Evolutionary conservation across 1,139 yeast species (phyloP).

Genomic region (Williopsis jadinii): DNA sequence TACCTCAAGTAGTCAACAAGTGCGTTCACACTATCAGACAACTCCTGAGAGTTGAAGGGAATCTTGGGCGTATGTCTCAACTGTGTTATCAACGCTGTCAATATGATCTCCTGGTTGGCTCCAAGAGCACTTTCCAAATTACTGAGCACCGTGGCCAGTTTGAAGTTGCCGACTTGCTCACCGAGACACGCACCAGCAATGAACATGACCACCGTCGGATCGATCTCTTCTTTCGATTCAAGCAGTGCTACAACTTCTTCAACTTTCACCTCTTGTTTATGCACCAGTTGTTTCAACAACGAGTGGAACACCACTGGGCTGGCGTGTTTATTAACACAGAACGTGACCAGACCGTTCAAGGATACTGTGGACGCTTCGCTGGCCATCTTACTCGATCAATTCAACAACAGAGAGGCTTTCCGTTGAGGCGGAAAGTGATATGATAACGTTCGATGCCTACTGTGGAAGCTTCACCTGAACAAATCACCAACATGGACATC

Average conservation of each 20-base stretch:
- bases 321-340: conserved; percentile 12
- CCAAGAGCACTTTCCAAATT: conserved; percentile 6
- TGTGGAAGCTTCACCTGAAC: too few species aligned
- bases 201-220: conserved; percentile 17
- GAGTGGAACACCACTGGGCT: conserved; percentile 13
- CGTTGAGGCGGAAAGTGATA: too few species aligned
- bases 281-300: conserved; percentile 17
- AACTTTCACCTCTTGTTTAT: conserved; percentile 13
- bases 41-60: conserved; percentile 12
- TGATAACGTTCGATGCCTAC: too few species aligned
- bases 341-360: conserved; percentile 9
- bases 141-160: conserved; percentile 10
- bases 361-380: background rate
- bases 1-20: conserved; percentile 8
- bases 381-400: background rate
- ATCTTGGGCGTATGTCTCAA: conserved; percentile 6
- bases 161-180: conserved; percentile 12
- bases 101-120: conserved; percentile 13
- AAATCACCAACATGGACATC: too few species aligned
- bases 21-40: conserved; percentile 8
- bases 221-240: conserved; percentile 4
- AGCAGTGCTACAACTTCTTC: conserved; percentile 11
- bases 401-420: background rate
- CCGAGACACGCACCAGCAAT: conserved; percentile 7
- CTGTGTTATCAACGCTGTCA: conserved; percentile 11